These are phyloP conservation scores for Zygotorulaspora danielsina DNA, from an alignment of 805 yeast genomes.

Conservation along the genomic window DNA sequence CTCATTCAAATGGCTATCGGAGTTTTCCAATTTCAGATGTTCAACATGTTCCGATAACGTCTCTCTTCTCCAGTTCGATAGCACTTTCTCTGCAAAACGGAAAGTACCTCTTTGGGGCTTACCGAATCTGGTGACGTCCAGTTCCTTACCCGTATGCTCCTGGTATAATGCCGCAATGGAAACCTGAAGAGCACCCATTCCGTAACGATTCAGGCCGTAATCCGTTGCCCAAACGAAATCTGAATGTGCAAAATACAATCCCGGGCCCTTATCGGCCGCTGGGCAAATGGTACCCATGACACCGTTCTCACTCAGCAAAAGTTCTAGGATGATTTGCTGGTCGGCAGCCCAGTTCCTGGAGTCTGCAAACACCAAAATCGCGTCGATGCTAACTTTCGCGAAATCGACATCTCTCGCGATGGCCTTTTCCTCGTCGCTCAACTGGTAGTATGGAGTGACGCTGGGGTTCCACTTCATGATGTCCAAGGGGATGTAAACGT, in stretches of 20 bases:
- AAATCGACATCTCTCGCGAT: conserved; percentile 58
- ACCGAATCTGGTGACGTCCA: conserved; percentile 79
- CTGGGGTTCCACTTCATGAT: conserved; percentile 83
- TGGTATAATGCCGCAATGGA: conserved; percentile 79
- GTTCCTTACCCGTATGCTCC: conserved; percentile 78
- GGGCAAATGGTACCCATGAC: conserved; percentile 77
- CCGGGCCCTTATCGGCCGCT: conserved; percentile 72
- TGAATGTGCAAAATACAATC: conserved; percentile 82
- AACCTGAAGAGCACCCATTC: conserved; percentile 92
- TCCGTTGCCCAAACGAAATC: conserved; percentile 94
- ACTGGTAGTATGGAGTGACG: conserved; percentile 76
- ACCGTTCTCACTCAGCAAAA: conserved; percentile 71
- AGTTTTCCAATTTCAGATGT: conserved; percentile 39
- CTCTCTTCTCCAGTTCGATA: conserved; percentile 73
- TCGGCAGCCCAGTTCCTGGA: conserved; percentile 92
- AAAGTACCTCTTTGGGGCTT: conserved; percentile 88
- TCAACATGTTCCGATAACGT: conserved; percentile 71
- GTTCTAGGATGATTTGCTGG: conserved; percentile 81
- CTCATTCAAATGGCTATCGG: conserved; percentile 43
- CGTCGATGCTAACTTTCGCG: conserved; percentile 63
- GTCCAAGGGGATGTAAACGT: conserved; percentile 78
- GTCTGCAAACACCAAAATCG: conserved; percentile 86
- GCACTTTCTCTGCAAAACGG: conserved; percentile 73
- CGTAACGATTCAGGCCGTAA: conserved; percentile 75
- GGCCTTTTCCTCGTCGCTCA: conserved; percentile 64